These are phyloP conservation scores for Tilletia indica DNA, from an alignment of 1,284 basidiomycete genomes.

Conservation along the genomic window DNA sequence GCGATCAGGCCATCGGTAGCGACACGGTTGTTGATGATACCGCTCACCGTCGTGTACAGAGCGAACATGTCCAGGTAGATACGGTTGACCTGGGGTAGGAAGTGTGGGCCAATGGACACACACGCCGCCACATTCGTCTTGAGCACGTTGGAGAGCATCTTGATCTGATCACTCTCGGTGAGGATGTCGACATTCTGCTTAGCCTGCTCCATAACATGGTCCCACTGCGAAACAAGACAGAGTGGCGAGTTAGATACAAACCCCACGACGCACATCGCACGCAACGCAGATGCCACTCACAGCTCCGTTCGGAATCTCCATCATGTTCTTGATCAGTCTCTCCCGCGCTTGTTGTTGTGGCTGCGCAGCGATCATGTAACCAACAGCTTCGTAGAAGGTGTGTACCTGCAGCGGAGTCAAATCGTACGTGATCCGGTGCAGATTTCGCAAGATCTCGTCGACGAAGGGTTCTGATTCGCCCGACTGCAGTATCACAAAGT, in stretches of 20 bases:
- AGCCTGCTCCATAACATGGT: slow-evolving; percentile 93
- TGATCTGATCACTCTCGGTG: slow-evolving; percentile 87
- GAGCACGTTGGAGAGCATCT: slow-evolving; percentile 92
- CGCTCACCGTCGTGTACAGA: slow-evolving; percentile 93
- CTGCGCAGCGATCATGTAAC: slow-evolving; percentile 99
- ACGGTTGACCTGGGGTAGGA: slow-evolving; percentile 90
- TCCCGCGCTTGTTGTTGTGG: slow-evolving; percentile 97
- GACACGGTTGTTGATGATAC: slow-evolving; percentile 94
- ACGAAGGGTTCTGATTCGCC: slow-evolving; percentile 97
- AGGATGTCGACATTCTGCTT: slow-evolving; percentile 89
- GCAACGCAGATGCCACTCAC: slow-evolving; percentile 56
- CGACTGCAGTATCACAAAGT: slow-evolving; percentile 98
- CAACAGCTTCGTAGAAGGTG: slow-evolving; percentile 75
- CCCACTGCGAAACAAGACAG: slow-evolving; percentile 64
- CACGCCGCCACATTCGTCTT: slow-evolving; percentile 99
- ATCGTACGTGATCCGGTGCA: slow-evolving; percentile 94
- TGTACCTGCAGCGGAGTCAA: slow-evolving; percentile 83
- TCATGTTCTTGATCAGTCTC: slow-evolving; percentile 87
- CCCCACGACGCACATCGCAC: not conserved
- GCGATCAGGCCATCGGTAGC: slow-evolving; percentile 76
- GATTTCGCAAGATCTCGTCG: slow-evolving; percentile 87
- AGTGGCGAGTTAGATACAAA: too few relatives aligned
- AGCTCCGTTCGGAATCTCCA: slow-evolving; percentile 96
- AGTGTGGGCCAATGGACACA: slow-evolving; percentile 94
- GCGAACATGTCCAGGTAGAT: slow-evolving; percentile 99